Evolutionary conservation across 2,329 filamentous ascomycete species (phyloP).

Genomic region (Neurospora sp.): DNA sequence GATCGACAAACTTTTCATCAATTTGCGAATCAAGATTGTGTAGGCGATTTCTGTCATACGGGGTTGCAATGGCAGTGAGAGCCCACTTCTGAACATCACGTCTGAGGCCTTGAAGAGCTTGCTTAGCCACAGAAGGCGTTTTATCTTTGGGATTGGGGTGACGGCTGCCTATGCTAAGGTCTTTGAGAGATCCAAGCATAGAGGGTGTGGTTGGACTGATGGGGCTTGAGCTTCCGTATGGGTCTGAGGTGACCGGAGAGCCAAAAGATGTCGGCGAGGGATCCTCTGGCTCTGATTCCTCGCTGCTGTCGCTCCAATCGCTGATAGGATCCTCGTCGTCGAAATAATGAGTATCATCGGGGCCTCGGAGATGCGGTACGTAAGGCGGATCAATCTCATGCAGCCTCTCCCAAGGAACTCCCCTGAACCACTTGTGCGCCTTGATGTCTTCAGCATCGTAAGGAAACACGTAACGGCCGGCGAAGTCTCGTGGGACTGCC

Average conservation of each 20-base stretch:
- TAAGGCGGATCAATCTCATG: constrained; percentile 68
- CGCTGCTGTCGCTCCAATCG: constrained; percentile 44
- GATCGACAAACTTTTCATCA: constrained; percentile 25
- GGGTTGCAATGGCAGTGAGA: constrained; percentile 33
- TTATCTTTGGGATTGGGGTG: neutral
- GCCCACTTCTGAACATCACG: constrained; percentile 33
- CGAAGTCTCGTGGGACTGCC: constrained; percentile 20
- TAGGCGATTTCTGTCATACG: constrained; percentile 39
- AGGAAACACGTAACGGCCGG: constrained; percentile 60
- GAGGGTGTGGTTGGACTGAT: neutral
- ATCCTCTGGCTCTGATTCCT: constrained; percentile 24
- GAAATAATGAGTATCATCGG: constrained; percentile 81
- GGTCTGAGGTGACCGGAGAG: neutral
- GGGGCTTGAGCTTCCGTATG: neutral
- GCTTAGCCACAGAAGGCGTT: constrained; percentile 13
- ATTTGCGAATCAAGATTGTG: constrained; percentile 41
- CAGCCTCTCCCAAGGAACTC: constrained; percentile 67
- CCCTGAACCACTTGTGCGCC: constrained; percentile 73
- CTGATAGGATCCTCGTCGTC: constrained; percentile 71
- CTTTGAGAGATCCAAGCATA: neutral
- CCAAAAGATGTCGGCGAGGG: neutral
- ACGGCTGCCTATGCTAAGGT: neutral
- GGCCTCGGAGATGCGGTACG: constrained; percentile 58
- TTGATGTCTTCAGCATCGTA: constrained; percentile 88
- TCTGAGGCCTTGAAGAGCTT: constrained; percentile 29